A percentile compares a stretch with the other conserved stretches of the same genome.
Conservation (phyloP, 495 filamentous ascomycete species). For the Articulospora tetracladia region DNA sequence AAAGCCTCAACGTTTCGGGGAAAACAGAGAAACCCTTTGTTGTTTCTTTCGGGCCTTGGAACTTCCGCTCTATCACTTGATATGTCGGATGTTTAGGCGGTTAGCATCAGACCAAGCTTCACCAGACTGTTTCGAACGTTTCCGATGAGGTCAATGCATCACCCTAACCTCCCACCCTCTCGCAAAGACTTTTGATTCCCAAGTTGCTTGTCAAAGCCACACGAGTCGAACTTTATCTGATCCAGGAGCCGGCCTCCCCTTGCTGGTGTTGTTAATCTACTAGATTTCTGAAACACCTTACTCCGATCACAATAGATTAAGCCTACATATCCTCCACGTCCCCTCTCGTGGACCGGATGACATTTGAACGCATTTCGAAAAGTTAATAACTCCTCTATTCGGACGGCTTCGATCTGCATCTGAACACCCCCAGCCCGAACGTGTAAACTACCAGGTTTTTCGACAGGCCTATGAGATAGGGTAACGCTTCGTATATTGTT, state of each 20-base stretch:
- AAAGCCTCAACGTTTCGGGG: conserved; percentile 21
- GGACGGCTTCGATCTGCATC: conserved; percentile 2
- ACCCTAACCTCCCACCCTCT: conserved; percentile 15
- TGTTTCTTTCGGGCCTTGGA: conserved; percentile 20
- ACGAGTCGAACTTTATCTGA: conserved; percentile 20
- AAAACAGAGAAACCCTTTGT: conserved; percentile 17
- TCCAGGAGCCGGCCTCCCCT: conserved; percentile 11
- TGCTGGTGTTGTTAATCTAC: conserved; percentile 12
- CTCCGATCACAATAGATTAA: conserved; percentile 20
- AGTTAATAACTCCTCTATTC: conserved; percentile 10
- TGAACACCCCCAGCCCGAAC: background rate
- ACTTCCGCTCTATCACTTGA: conserved; percentile 19
- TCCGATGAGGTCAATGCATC: conserved; percentile 27
- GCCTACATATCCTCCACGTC: conserved; percentile 20
- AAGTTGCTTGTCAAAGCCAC: conserved; percentile 23
- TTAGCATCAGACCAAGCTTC: conserved; percentile 23
- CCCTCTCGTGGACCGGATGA: conserved; percentile 12
- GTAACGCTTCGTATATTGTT: background rate
- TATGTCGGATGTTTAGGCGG: conserved; percentile 21
- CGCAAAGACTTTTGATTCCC: conserved; percentile 18
- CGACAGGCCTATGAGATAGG: background rate
- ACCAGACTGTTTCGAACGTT: conserved; percentile 26
- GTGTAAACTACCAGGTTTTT: background rate
- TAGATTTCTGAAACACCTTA: conserved; percentile 21
- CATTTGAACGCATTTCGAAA: conserved; percentile 2